Conservation (phyloP, 169 alveolate genomes). For the Plasmodium sp. region DNA sequence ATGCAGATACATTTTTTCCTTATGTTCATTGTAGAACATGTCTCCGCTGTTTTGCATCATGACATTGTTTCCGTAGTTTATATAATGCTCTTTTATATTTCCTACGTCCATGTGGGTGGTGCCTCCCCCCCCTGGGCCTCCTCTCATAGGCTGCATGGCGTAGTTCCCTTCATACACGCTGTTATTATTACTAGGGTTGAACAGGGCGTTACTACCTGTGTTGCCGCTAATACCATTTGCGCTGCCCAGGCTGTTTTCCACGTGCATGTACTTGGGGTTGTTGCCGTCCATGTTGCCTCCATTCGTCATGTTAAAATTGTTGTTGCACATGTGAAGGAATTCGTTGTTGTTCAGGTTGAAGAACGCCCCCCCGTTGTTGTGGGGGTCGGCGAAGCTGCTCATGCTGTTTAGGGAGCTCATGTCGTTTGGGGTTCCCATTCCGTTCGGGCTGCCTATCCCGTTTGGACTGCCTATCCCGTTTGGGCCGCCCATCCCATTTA, state of each 20-base stretch:
- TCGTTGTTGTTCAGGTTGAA: slow-evolving; percentile 12
- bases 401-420: not conserved
- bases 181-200: not conserved
- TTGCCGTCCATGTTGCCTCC: not conserved
- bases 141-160: slow-evolving; percentile 1
- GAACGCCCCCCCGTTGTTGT: not conserved
- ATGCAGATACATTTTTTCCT: slow-evolving; percentile 20
- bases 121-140: not conserved
- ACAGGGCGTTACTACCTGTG: not conserved
- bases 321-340: not conserved
- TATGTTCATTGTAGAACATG: slow-evolving; percentile 22
- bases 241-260: not conserved
- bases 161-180: slow-evolving; percentile 21
- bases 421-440: slow-evolving; percentile 2
- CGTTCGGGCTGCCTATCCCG: not conserved
- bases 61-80: not conserved
- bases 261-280: not conserved
- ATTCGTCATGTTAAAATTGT: not conserved
- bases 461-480: not conserved
- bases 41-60: not conserved
- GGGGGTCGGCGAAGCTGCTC: not conserved
- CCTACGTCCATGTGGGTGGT: not conserved
- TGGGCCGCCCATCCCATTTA: not conserved
- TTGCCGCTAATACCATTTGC: not conserved
- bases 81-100: slow-evolving; percentile 16